phyloP scores from a whole-genome alignment of 2,329 filamentous ascomycete species.

The Pyrenophora tritici-repentis region DNA sequence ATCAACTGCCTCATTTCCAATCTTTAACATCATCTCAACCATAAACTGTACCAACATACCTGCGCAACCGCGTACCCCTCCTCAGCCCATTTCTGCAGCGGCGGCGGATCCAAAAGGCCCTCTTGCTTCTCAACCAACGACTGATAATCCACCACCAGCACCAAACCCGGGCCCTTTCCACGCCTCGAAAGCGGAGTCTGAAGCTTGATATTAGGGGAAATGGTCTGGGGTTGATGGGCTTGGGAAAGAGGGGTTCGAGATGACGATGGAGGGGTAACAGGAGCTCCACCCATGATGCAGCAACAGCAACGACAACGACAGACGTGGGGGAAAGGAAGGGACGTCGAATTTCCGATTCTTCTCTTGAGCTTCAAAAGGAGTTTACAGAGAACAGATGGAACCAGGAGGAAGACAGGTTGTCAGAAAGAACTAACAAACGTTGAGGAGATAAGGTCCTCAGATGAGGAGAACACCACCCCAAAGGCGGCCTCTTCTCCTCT shows the following conservation, averaged over 20 bases:
- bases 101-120: constrained; percentile 57
- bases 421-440: too few species aligned
- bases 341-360: too few species aligned
- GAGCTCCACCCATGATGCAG: constrained; percentile 16
- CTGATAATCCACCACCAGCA: constrained; percentile 51
- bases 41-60: constrained; percentile 11
- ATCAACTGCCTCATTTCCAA: constrained; percentile 48
- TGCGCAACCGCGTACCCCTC: constrained; percentile 69
- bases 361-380: too few species aligned
- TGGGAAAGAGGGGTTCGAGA: constrained; percentile 2
- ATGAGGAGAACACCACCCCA: neutral
- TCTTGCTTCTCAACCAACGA: constrained; percentile 39
- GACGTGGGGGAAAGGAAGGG: neutral
- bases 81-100: constrained; percentile 71
- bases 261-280: constrained; percentile 15
- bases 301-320: neutral
- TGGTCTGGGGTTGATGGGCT: constrained; percentile 21
- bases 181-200: constrained; percentile 57
- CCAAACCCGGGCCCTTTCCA: constrained; percentile 55
- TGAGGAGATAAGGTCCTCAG: too few species aligned
- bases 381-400: too few species aligned
- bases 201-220: constrained; percentile 41
- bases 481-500: neutral
- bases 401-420: too few species aligned
- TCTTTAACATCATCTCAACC: neutral